Evolutionary conservation across 768 basidiomycete genomes (phyloP).

Genomic region (Harrya chromipes): DNA sequence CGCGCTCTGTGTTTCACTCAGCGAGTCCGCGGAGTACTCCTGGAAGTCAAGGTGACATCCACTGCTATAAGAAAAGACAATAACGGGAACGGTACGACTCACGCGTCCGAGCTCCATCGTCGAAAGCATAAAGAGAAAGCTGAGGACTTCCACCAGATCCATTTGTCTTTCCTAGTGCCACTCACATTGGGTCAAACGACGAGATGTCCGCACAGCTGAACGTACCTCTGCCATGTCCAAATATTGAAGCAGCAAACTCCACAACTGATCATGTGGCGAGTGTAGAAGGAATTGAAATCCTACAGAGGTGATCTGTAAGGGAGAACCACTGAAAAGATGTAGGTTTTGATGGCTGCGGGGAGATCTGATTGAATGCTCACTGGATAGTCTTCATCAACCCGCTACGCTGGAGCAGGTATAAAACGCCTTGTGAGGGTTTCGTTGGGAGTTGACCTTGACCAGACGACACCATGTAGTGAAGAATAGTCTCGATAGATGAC

Average conservation of each 20-base stretch:
- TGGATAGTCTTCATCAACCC: constrained; percentile 77
- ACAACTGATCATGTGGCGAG: constrained; percentile 90
- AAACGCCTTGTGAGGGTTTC: constrained; percentile 78
- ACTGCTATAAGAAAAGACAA: neutral
- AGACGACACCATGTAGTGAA: constrained; percentile 98
- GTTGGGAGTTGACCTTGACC: constrained; percentile 72
- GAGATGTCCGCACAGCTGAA: neutral
- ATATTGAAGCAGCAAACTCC: constrained; percentile 92
- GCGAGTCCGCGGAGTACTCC: constrained; percentile 86
- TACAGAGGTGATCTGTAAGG: constrained; percentile 81
- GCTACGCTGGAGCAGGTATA: constrained; percentile 78
- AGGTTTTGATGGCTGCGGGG: neutral
- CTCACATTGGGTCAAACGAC: constrained; percentile 15
- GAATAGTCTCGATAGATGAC: constrained; percentile 63
- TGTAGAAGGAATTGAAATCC: constrained; percentile 97
- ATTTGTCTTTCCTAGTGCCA: constrained; percentile 69
- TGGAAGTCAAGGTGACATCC: constrained; percentile 28
- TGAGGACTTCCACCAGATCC: constrained; percentile 91
- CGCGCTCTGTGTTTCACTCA: constrained; percentile 76
- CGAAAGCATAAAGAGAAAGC: constrained; percentile 95
- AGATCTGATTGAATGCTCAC: constrained; percentile 39
- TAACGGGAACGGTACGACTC: constrained; percentile 21
- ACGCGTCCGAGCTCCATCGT: constrained; percentile 94
- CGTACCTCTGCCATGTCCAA: constrained; percentile 79
- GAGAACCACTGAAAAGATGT: constrained; percentile 41